Percentiles rank a stretch among this genome's conserved stretches.
These are phyloP conservation scores for Halophytophthora batemanensis DNA, from an alignment of 352 stramenopile genomes.

Conservation along the genomic window DNA sequence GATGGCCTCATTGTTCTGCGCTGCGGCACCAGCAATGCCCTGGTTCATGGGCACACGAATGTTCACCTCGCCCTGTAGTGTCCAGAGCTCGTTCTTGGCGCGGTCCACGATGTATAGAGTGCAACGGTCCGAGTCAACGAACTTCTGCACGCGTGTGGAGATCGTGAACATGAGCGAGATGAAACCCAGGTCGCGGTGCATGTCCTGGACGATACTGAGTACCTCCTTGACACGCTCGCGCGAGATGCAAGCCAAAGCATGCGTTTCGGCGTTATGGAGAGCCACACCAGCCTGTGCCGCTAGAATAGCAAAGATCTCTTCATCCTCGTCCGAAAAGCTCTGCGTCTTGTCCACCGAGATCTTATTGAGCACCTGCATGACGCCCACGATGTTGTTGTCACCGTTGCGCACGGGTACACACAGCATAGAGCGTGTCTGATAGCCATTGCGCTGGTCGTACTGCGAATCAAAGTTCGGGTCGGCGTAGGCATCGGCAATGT, in stretches of 20 bases:
- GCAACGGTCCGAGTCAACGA: slow-evolving; percentile 90
- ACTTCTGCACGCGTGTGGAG: slow-evolving; percentile 79
- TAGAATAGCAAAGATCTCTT: slow-evolving; percentile 87
- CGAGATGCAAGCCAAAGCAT: slow-evolving; percentile 45
- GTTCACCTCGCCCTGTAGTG: slow-evolving; percentile 86
- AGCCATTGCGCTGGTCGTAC: slow-evolving; percentile 91
- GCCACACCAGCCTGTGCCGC: slow-evolving; percentile 83
- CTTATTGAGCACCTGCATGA: slow-evolving; percentile 91
- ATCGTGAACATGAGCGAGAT: slow-evolving; percentile 92
- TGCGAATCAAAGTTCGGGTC: slow-evolving; percentile 91
- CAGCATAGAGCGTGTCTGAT: slow-evolving; percentile 90
- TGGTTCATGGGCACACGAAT: slow-evolving; percentile 86
- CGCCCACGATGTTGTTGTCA: slow-evolving; percentile 77
- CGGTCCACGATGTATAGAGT: slow-evolving; percentile 92
- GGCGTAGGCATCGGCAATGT: slow-evolving; percentile 92
- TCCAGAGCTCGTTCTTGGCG: slow-evolving; percentile 88
- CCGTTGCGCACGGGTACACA: slow-evolving; percentile 86
- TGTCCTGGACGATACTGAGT: slow-evolving; percentile 87
- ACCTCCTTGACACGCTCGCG: slow-evolving; percentile 77
- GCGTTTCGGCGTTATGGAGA: slow-evolving; percentile 81
- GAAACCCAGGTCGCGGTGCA: slow-evolving; percentile 88
- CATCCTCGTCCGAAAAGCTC: slow-evolving; percentile 81
- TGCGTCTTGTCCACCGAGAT: slow-evolving; percentile 47
- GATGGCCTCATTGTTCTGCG: slow-evolving; percentile 61
- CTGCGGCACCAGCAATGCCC: slow-evolving; percentile 80